Evolutionary conservation across 2,329 filamentous ascomycete species (phyloP).

Genomic region (Fusarium paranaense): DNA sequence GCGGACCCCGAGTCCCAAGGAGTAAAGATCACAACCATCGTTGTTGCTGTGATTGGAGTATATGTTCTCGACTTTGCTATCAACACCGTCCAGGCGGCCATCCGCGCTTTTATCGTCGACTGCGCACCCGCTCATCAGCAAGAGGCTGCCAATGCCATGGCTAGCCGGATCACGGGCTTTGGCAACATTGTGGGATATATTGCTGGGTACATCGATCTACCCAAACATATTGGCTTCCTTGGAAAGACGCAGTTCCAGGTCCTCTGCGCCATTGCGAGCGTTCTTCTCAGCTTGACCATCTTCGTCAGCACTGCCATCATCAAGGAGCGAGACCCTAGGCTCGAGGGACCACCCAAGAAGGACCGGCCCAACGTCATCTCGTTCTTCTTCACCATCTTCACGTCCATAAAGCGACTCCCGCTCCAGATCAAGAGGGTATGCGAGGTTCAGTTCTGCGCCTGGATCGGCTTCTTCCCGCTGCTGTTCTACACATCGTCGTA

Average conservation of each 20-base stretch:
- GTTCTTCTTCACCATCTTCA: conserved; percentile 84
- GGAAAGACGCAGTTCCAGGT: conserved; percentile 94
- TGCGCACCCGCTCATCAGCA: conserved; percentile 93
- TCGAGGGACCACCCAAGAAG: conserved; percentile 72
- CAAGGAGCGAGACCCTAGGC: conserved; percentile 82
- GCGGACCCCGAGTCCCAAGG: conserved; percentile 72
- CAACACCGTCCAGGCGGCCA: conserved; percentile 95
- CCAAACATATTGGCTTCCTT: conserved; percentile 79
- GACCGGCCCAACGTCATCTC: conserved; percentile 74
- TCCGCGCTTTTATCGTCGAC: conserved; percentile 93
- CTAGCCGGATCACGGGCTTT: conserved; percentile 84
- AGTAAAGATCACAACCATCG: conserved; percentile 75
- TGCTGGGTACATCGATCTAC: conserved; percentile 85
- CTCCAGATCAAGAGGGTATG: conserved; percentile 87
- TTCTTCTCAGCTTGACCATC: conserved; percentile 78
- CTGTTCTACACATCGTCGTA: conserved; percentile 96
- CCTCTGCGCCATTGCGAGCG: conserved; percentile 84
- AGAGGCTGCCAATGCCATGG: conserved; percentile 94
- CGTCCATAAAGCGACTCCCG: conserved; percentile 81
- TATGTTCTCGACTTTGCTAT: conserved; percentile 95
- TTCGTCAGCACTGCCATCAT: conserved; percentile 76
- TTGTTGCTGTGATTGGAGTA: conserved; percentile 85
- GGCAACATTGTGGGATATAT: conserved; percentile 94
- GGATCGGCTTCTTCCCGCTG: conserved; percentile 96
- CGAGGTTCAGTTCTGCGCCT: conserved; percentile 84